Evolutionary conservation across 371 early-diverging fungal genomes (phyloP).

Genomic region (Apophysomyces trapeziformis): DNA sequence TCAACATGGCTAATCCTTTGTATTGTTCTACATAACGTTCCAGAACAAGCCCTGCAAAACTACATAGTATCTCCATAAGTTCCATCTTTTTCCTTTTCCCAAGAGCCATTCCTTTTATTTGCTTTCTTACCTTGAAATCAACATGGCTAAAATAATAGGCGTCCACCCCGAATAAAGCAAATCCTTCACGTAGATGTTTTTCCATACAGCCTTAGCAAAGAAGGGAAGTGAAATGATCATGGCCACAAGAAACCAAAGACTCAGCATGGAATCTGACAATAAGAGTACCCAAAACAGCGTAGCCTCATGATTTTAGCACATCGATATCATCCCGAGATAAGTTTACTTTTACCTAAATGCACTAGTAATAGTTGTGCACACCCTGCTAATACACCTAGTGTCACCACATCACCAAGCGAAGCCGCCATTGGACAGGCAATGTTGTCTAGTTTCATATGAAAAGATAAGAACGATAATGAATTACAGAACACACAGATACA

Average conservation of each 20-base stretch:
- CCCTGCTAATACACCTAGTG: slow-evolving; percentile 66
- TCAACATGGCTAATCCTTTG: slow-evolving; percentile 76
- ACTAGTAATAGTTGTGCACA: slow-evolving; percentile 53
- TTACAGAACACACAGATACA: not conserved
- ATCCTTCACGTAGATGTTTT: slow-evolving; percentile 65
- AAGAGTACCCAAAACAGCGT: too few relatives aligned
- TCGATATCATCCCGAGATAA: too few relatives aligned
- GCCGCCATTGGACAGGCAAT: slow-evolving; percentile 78
- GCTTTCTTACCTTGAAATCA: slow-evolving; percentile 64
- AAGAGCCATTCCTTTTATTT: too few relatives aligned
- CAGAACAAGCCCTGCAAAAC: slow-evolving; percentile 82
- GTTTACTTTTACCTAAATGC: slow-evolving; percentile 42
- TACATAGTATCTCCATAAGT: slow-evolving; percentile 13
- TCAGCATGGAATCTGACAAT: slow-evolving; percentile 49
- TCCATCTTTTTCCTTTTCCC: too few relatives aligned
- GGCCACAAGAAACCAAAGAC: slow-evolving; percentile 46
- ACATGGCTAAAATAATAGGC: slow-evolving; percentile 78
- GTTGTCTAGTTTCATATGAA: slow-evolving; percentile 44
- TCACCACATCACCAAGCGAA: slow-evolving; percentile 75
- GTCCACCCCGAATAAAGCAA: slow-evolving; percentile 81
- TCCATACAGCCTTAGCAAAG: slow-evolving; percentile 57
- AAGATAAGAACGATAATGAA: too few relatives aligned
- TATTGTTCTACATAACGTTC: slow-evolving; percentile 78
- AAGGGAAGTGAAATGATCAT: slow-evolving; percentile 60
- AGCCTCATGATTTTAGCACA: too few relatives aligned